These are phyloP conservation scores for Calamus simplicifolius DNA, from an alignment of 176 grass and related monocot genomes.

Conservation along the genomic window DNA sequence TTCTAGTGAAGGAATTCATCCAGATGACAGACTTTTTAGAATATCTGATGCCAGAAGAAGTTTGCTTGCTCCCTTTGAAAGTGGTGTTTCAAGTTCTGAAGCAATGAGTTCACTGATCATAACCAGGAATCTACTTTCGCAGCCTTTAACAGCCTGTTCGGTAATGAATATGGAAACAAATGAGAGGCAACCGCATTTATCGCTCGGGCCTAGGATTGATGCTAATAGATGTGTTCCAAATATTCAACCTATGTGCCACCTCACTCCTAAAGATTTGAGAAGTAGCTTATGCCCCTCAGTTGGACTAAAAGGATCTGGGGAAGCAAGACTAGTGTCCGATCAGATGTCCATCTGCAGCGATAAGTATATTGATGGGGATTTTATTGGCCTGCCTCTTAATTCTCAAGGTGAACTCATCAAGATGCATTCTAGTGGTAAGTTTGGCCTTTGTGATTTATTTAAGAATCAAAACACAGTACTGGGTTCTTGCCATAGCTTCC, in stretches of 20 bases:
- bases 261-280: constrained; percentile 31
- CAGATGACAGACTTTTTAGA: constrained; percentile 11
- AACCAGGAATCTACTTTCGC: constrained; percentile 21
- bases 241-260: constrained; percentile 20
- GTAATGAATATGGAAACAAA: background rate
- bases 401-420: constrained; percentile 82
- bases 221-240: constrained; percentile 1
- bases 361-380: constrained; percentile 29
- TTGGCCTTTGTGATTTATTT: constrained; percentile 30
- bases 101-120: constrained; percentile 6
- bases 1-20: constrained; percentile 15
- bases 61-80: constrained; percentile 9
- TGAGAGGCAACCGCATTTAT: background rate
- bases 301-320: constrained; percentile 47
- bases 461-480: constrained; percentile 25
- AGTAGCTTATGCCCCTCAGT: constrained; percentile 40
- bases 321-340: constrained; percentile 15
- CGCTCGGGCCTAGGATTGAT: background rate
- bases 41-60: constrained; percentile 15
- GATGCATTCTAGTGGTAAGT: constrained; percentile 29
- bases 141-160: constrained; percentile 6
- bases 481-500: constrained; percentile 24
- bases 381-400: constrained; percentile 72
- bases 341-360: constrained; percentile 34
- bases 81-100: constrained; percentile 15